Evolutionary conservation across 441 rosid genomes (phyloP), one percentile per base, ranked within the genome.

Genomic region (Gossypium lobatum): DNA sequence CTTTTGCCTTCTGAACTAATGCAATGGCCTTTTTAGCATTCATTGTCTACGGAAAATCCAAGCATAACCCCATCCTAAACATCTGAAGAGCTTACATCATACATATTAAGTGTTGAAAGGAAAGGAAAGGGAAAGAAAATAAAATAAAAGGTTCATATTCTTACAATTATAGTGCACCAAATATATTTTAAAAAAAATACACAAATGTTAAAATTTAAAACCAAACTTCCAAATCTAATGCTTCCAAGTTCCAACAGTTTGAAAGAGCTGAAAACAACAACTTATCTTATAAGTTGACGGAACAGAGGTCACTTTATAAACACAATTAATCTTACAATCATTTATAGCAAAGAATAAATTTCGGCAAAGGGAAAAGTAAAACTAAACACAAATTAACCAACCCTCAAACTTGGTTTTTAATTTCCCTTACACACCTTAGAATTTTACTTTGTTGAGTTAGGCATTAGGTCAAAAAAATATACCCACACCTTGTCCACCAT

Each of bases 261-360:
- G 25, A 18, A 20, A 48, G 14, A 54, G 62, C 42, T 39, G 0
- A 55, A 21, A 71, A 11, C 5, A 26, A 31, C 65, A 50, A 61
- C 63, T 75, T 39, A 20, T 21, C 39, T 8, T 8, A 50, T 8
- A 46, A 39, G 58, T 64, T 45, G 77, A 61, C 53, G 28, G 13
- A 25, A 75, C 17, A 9, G n/a, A 23, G 61, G 61, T 21, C 28
- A 20, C 8, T 17, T 82, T 82, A 72, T 83, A 83, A 79, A 84
- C 37, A 64, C 37, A 75, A 65, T 75, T 18, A 72, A 74, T 77
- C 34, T 28, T 62, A 71, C 83, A 63, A 78, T 50, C 71, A 69
- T 39, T 46, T 6, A 75, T 6, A 34, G 69, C 25, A 74, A 75
- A 50, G 52, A 54, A 31, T 46, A 8, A 78, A 52, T 72, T 76